Evolutionary conservation across 352 stramenopile genomes (phyloP).

Genomic region (Albugo laibachii): DNA sequence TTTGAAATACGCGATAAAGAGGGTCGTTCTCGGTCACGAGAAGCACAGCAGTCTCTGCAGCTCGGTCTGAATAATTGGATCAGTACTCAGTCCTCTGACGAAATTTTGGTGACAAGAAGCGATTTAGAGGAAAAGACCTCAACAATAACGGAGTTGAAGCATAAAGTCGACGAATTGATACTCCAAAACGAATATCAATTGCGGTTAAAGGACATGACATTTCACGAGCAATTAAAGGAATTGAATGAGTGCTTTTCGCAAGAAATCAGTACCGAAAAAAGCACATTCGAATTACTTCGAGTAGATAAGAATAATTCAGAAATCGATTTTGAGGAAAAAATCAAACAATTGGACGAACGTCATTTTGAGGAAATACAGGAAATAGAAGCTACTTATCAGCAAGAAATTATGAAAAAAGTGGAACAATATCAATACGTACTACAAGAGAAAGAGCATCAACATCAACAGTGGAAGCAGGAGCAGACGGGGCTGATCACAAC

Average conservation of each 20-base stretch:
- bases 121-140: constrained; percentile 86
- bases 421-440: constrained; percentile 80
- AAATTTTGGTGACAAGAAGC: constrained; percentile 75
- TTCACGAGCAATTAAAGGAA: constrained; percentile 89
- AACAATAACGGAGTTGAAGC: constrained; percentile 84
- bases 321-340: constrained; percentile 82
- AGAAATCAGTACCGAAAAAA: constrained; percentile 85
- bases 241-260: constrained; percentile 85
- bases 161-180: constrained; percentile 87
- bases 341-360: constrained; percentile 82
- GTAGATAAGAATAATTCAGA: constrained; percentile 87
- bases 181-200: constrained; percentile 91
- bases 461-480: constrained; percentile 43
- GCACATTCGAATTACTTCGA: constrained; percentile 76
- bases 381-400: constrained; percentile 77
- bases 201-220: constrained; percentile 89
- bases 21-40: constrained; percentile 29
- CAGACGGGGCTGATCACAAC: constrained; percentile 33
- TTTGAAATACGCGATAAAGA: constrained; percentile 81
- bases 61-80: not conserved
- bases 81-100: constrained; percentile 16
- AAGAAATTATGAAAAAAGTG: constrained; percentile 86
- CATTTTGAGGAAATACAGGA: constrained; percentile 84
- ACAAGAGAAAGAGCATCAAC: constrained; percentile 70
- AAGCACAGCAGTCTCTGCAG: not conserved